Percentiles rank a stretch among this genome's conserved stretches.
phyloP scores from a whole-genome alignment of 2,329 filamentous ascomycete genomes.

The Colletotrichum phormii region DNA sequence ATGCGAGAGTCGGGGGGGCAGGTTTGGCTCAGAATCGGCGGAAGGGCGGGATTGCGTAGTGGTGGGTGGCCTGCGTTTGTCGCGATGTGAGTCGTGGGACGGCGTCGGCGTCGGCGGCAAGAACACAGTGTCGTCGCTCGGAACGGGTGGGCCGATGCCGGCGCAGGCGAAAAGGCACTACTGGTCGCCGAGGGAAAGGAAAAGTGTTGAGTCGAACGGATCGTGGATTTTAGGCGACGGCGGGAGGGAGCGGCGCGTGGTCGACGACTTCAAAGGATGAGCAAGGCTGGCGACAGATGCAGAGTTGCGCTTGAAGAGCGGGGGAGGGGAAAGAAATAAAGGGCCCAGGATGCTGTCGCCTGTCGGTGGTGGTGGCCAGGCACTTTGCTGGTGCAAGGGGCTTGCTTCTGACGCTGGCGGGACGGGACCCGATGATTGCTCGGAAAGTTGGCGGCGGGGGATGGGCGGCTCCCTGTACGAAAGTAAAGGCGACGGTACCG shows the following conservation, averaged over 20 bases:
- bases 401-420: not conserved
- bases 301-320: slow-evolving; percentile 12
- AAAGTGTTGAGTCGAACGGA: not conserved
- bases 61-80: slow-evolving; percentile 7
- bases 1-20: not conserved
- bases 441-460: not conserved
- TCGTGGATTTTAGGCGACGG: not conserved
- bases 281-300: slow-evolving; percentile 19
- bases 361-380: not conserved
- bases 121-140: slow-evolving; percentile 12
- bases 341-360: slow-evolving; percentile 19
- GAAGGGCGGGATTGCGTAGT: not conserved
- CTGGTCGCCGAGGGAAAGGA: not conserved
- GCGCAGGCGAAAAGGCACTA: not conserved
- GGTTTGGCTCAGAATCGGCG: not conserved
- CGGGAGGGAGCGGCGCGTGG: not conserved
- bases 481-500: not conserved
- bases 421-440: not conserved
- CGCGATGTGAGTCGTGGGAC: slow-evolving; percentile 5
- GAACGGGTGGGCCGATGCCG: not conserved
- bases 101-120: not conserved
- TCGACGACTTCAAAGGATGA: not conserved
- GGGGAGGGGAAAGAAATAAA: slow-evolving; percentile 33
- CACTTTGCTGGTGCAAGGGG: not conserved
- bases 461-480: not conserved